Evolutionary conservation across 768 basidiomycete species (phyloP).

Genomic region (Coprinopsis cinerea): DNA sequence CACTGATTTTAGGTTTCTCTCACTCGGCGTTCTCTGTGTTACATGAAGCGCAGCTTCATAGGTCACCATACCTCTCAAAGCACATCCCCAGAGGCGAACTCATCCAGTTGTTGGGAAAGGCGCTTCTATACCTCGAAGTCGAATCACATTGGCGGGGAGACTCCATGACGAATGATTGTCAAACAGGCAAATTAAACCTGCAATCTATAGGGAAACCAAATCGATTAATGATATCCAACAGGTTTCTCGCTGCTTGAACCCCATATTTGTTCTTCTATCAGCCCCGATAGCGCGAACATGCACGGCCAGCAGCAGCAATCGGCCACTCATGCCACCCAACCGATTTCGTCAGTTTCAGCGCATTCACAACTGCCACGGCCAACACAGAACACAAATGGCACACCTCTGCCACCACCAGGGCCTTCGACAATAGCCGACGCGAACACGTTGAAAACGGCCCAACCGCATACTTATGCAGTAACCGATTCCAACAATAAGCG

Average conservation of each 20-base stretch:
- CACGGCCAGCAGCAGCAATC: background rate
- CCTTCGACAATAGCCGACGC: background rate
- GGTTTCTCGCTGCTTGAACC: slow-evolving; percentile 72
- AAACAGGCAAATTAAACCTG: too few species aligned
- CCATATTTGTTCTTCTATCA: slow-evolving; percentile 63
- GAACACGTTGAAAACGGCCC: slow-evolving; percentile 2
- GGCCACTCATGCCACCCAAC: background rate
- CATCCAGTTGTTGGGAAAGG: slow-evolving; percentile 73
- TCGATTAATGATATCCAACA: too few species aligned
- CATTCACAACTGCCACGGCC: background rate
- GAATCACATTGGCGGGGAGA: slow-evolving; percentile 77
- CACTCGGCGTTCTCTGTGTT: slow-evolving; percentile 81
- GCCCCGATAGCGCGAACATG: too few species aligned
- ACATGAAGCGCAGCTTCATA: slow-evolving; percentile 66
- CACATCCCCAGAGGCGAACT: slow-evolving; percentile 80
- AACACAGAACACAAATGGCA: background rate
- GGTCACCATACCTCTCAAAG: slow-evolving; percentile 60
- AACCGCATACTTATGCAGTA: background rate
- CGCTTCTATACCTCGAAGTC: slow-evolving; percentile 75
- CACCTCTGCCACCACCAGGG: background rate
- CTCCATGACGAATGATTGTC: slow-evolving; percentile 58
- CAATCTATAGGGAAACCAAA: too few species aligned
- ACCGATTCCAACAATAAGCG: slow-evolving; percentile 34
- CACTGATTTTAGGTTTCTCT: slow-evolving; percentile 60
- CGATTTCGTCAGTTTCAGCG: too few species aligned